Evolutionary conservation across 768 basidiomycete species (phyloP).

Genomic region (Antrodiella citrinella): DNA sequence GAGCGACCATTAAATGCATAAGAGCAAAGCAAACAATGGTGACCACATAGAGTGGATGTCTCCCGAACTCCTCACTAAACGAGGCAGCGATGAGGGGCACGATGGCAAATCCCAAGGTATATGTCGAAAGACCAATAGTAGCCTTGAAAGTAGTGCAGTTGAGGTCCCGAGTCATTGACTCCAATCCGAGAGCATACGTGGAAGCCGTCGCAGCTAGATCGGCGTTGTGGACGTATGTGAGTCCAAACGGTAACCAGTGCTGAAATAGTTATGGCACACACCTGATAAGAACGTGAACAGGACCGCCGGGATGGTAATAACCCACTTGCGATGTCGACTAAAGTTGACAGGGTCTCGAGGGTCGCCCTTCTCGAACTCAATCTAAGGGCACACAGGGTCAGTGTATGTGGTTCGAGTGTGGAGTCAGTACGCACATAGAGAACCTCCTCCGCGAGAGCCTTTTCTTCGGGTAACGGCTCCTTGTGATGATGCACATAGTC

Average conservation of each 20-base stretch:
- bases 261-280: conserved; percentile 19
- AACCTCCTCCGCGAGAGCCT: conserved; percentile 13
- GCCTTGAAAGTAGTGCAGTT: conserved; percentile 23
- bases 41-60: conserved; percentile 49
- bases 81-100: conserved; percentile 60
- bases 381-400: conserved; percentile 13
- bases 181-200: conserved; percentile 47
- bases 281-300: conserved; percentile 41
- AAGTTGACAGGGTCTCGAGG: conserved; percentile 26
- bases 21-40: conserved; percentile 41
- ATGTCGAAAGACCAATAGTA: conserved; percentile 35
- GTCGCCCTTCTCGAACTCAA: conserved; percentile 28
- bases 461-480: conserved; percentile 1
- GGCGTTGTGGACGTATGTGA: background rate
- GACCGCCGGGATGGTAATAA: conserved; percentile 38
- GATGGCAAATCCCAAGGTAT: conserved; percentile 52
- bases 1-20: conserved; percentile 39
- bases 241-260: background rate
- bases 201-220: conserved; percentile 39
- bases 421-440: conserved; percentile 15
- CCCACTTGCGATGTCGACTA: conserved; percentile 24
- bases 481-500: conserved; percentile 22
- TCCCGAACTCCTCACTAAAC: conserved; percentile 67
- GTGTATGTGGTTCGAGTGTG: background rate
- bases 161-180: conserved; percentile 44